phyloP scores from a whole-genome alignment of 139 green algal genomes.

The Haematococcus sp. region DNA sequence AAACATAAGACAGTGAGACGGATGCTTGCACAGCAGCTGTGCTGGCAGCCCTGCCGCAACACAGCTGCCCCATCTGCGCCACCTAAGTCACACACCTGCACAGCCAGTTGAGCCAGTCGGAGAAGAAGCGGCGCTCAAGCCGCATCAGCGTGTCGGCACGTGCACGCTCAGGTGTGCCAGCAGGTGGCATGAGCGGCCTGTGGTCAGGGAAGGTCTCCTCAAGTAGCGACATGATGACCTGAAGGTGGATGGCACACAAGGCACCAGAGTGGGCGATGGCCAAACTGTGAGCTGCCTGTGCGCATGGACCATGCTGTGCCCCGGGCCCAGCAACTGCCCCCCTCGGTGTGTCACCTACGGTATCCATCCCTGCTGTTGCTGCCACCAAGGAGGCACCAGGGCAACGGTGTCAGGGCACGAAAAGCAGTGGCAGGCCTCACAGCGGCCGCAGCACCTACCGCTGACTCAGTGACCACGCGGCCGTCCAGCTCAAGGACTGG shows the following conservation, averaged over 20 bases:
- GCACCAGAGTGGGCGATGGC: slow-evolving; percentile 30
- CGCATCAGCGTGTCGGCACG: slow-evolving; percentile 68
- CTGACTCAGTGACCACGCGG: slow-evolving; percentile 67
- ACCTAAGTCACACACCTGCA: slow-evolving; percentile 50
- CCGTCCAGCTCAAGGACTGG: slow-evolving; percentile 91
- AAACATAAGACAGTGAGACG: too few species aligned
- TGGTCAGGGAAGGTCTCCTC: slow-evolving; percentile 73
- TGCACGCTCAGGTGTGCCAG: slow-evolving; percentile 35
- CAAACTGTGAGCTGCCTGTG: background rate
- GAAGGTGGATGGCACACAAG: slow-evolving; percentile 27
- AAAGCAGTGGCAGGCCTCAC: too few species aligned
- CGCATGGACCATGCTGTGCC: background rate
- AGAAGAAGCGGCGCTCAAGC: slow-evolving; percentile 79
- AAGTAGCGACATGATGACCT: slow-evolving; percentile 67
- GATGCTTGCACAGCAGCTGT: too few species aligned
- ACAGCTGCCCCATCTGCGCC: too few species aligned
- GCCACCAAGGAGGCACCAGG: too few species aligned
- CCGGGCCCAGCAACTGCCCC: background rate
- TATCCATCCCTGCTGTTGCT: too few species aligned
- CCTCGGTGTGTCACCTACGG: too few species aligned
- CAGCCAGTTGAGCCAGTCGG: slow-evolving; percentile 79
- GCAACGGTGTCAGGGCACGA: too few species aligned
- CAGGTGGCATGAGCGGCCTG: slow-evolving; percentile 68
- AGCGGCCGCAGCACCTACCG: too few species aligned
- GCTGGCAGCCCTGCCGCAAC: too few species aligned